Base-by-base conservation (phyloP, 805 yeast species). In the Metschnikowia reukaufii region DNA sequence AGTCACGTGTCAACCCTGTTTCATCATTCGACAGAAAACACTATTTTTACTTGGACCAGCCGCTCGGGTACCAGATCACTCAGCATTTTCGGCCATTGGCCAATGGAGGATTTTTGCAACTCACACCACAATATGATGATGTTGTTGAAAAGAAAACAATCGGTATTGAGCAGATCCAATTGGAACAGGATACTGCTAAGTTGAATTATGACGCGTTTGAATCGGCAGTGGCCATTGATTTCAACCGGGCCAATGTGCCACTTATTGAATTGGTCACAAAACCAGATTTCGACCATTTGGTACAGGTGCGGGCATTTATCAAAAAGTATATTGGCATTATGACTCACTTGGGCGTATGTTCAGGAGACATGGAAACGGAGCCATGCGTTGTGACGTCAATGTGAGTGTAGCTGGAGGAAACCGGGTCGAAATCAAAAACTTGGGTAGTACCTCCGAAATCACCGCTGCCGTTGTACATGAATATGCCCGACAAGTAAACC, bases 41-140 rank as follows among this genome's bases (percentile, higher is more conserved):
- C 63, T 94, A 94, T 64, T 90, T 94, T 65, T 94, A 94, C 64
- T 92, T 91, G 1, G 99, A 94, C 64, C 98, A 94, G 63, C 99
- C 99, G 0, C 67, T 86, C 44, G 99, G 99, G 1, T 94, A 90
- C 66, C 99, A 94, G 63, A 86, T 94, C 41, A 94, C 99, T 0
- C 99, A 94, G 66, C 87, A 82, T 60, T 88, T 78, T 62, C 75
- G 76, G 30, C 97, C 98, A 0, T 71, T 88, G 39, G 94, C 97
- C 1, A 70, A 64, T 27, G 74, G 79, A 40, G 99, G 99, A 0
- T 53, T 44, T 17, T 39, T 92, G 25, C 61, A 61, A 18, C 62
- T 92, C 34, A 61, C 58, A 9, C 64, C 67, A 19, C 66, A 76
- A 30, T 70, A 74, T 45, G 96, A 90, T 60, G 81, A 77, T 7